phyloP scores from a whole-genome alignment of 2,329 filamentous ascomycete genomes.

The Akanthomyces lecanii region DNA sequence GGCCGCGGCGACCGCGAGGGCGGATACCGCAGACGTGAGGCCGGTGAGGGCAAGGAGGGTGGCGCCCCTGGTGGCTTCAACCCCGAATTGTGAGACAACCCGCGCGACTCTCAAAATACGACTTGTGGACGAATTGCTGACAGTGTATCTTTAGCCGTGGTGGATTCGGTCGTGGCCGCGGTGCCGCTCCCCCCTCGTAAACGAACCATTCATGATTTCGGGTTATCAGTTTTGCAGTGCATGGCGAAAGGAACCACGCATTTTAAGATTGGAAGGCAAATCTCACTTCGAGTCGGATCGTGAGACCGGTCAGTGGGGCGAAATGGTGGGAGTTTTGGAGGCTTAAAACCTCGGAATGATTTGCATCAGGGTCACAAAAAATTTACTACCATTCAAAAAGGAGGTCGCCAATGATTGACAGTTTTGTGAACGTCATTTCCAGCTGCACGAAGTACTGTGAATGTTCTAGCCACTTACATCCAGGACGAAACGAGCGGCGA shows the following conservation, averaged over 20 bases:
- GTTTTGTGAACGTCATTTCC: slow-evolving; percentile 5
- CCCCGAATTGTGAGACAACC: slow-evolving; percentile 71
- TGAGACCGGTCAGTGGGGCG: slow-evolving; percentile 38
- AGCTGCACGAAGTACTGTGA: slow-evolving; percentile 3
- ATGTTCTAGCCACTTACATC: not conserved
- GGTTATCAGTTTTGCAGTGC: slow-evolving; percentile 42
- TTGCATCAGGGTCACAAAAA: slow-evolving; percentile 41
- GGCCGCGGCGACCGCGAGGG: slow-evolving; percentile 80
- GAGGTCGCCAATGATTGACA: slow-evolving; percentile 11
- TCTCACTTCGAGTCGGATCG: slow-evolving; percentile 38
- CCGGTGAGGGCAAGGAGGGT: slow-evolving; percentile 83
- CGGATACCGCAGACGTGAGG: slow-evolving; percentile 87
- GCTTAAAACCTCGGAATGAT: slow-evolving; percentile 46
- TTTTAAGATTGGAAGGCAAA: slow-evolving; percentile 42
- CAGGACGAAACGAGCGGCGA: not conserved
- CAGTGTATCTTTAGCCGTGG: slow-evolving; percentile 58
- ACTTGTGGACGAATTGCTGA: slow-evolving; percentile 30
- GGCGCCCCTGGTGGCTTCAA: slow-evolving; percentile 88
- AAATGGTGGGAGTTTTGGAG: slow-evolving; percentile 44
- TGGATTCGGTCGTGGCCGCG: slow-evolving; percentile 85
- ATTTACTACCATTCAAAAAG: slow-evolving; percentile 25
- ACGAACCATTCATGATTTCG: slow-evolving; percentile 36
- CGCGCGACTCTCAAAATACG: not conserved
- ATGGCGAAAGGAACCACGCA: slow-evolving; percentile 45
- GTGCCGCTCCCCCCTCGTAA: slow-evolving; percentile 66